phyloP scores from a whole-genome alignment of 1,284 basidiomycete species.

The Puccinia coronata region DNA sequence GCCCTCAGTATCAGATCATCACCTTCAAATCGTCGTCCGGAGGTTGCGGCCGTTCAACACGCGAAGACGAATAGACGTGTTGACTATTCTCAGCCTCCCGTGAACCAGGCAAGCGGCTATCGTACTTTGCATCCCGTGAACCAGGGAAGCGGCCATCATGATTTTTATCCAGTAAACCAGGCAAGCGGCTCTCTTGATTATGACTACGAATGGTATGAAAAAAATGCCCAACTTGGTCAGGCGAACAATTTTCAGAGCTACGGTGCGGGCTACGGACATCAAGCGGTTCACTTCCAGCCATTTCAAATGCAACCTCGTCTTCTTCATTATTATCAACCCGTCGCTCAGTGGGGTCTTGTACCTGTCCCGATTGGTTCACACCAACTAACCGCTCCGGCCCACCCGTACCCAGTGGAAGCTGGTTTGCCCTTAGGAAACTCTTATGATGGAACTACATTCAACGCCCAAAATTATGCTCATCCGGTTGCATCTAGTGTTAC shows the following conservation, averaged over 20 bases:
- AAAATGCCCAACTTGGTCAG: neutral
- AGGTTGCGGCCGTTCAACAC: neutral
- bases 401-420: neutral
- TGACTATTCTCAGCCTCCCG: too few relatives aligned
- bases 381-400: neutral
- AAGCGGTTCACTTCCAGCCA: neutral
- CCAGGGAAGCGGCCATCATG: too few relatives aligned
- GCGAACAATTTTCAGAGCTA: neutral
- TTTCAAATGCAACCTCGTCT: neutral
- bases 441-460: neutral
- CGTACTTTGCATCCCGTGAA: too few relatives aligned
- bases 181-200: neutral
- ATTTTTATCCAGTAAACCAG: neutral
- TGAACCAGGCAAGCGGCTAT: too few relatives aligned
- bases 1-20: neutral
- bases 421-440: neutral
- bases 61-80: too few relatives aligned
- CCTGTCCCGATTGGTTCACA: neutral
- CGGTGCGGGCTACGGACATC: neutral
- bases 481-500: too few relatives aligned
- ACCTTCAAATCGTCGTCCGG: neutral
- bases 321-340: neutral
- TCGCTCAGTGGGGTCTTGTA: neutral
- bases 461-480: neutral
- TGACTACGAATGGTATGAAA: neutral